Evolutionary conservation across 179 eudicot species (phyloP).

Genomic region (Spergularia azorica): DNA sequence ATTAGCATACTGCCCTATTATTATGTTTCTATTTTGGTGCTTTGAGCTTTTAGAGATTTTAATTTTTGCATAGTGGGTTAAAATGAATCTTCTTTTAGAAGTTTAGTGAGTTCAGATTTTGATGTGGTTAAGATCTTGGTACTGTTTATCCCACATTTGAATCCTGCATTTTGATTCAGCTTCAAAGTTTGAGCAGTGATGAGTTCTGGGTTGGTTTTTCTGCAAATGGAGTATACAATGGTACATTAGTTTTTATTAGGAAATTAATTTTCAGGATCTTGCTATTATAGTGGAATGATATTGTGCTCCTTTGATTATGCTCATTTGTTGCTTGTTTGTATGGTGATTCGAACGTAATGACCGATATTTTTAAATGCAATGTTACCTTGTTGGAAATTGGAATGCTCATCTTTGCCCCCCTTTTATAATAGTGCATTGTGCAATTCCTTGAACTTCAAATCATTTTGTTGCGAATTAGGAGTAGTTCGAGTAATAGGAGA

Average conservation of each 20-base stretch:
- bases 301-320: not conserved
- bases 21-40: slow-evolving; percentile 2
- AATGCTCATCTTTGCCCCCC: not conserved
- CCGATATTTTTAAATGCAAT: not conserved
- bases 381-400: not conserved
- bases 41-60: slow-evolving; percentile 12
- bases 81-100: slow-evolving; percentile 1
- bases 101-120: slow-evolving; percentile 18
- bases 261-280: not conserved
- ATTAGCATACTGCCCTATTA: not conserved
- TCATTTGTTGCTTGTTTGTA: slow-evolving; percentile 11
- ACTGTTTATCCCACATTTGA: slow-evolving; percentile 4
- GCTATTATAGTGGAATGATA: not conserved
- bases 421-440: not conserved
- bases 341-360: not conserved
- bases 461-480: not conserved
- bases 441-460: not conserved
- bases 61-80: not conserved
- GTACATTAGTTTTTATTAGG: slow-evolving; percentile 4
- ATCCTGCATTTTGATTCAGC: slow-evolving; percentile 15
- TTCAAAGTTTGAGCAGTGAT: slow-evolving; percentile 15
- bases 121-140: slow-evolving; percentile 23
- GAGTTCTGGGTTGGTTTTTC: slow-evolving; percentile 18
- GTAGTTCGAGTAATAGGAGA: not conserved
- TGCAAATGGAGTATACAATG: slow-evolving; percentile 25